phyloP scores from a whole-genome alignment of 257 asterid genomes.

The Salvia splendens region DNA sequence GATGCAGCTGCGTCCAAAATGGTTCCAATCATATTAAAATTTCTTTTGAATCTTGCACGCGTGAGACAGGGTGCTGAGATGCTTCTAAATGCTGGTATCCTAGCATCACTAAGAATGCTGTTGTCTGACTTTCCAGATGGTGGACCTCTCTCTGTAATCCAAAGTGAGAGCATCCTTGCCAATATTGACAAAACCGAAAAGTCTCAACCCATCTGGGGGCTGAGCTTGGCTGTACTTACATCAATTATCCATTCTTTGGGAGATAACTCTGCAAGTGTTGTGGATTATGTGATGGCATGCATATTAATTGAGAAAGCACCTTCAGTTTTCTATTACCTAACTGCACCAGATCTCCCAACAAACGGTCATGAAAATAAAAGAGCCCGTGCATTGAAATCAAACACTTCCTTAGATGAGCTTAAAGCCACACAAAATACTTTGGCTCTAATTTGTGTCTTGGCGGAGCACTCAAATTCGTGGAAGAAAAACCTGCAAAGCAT shows the following conservation, averaged over 20 bases:
- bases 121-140: slow-evolving; percentile 53
- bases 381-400: slow-evolving; percentile 69
- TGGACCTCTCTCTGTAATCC: slow-evolving; percentile 48
- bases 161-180: slow-evolving; percentile 48
- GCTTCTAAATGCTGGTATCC: slow-evolving; percentile 76
- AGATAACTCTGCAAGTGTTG: slow-evolving; percentile 49
- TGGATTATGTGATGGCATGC: slow-evolving; percentile 75
- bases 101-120: slow-evolving; percentile 58
- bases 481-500: slow-evolving; percentile 62
- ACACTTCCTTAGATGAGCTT: slow-evolving; percentile 62
- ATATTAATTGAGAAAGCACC: slow-evolving; percentile 78
- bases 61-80: slow-evolving; percentile 79
- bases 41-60: slow-evolving; percentile 79
- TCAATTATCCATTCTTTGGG: slow-evolving; percentile 81
- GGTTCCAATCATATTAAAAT: slow-evolving; percentile 55
- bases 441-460: slow-evolving; percentile 70
- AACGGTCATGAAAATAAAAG: slow-evolving; percentile 74
- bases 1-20: slow-evolving; percentile 42
- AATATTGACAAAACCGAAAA: slow-evolving; percentile 47
- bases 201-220: slow-evolving; percentile 80
- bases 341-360: slow-evolving; percentile 76
- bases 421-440: slow-evolving; percentile 76
- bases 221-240: slow-evolving; percentile 80
- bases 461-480: slow-evolving; percentile 74
- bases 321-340: slow-evolving; percentile 63